Percentiles rank a stretch among this genome's conserved stretches.
phyloP scores from a whole-genome alignment of 2,329 filamentous ascomycete genomes.

The Pestalotiopsis sp. region DNA sequence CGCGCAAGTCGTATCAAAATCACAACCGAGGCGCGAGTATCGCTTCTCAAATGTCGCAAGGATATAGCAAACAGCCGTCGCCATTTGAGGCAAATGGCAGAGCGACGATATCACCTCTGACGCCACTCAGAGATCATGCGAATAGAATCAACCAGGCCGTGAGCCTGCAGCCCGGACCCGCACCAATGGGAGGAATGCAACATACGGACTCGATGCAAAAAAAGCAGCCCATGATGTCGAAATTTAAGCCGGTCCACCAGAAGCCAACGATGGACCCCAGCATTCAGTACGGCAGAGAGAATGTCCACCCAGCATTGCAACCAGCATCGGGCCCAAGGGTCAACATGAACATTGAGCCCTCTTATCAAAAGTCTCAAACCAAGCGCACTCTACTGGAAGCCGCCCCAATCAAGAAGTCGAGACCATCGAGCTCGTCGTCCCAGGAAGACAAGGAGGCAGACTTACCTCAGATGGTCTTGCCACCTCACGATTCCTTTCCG shows the following conservation, averaged over 20 bases:
- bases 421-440: conserved; percentile 65
- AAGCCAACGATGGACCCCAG: conserved; percentile 50
- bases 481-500: conserved; percentile 79
- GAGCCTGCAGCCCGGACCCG: conserved; percentile 58
- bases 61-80: conserved; percentile 60
- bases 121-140: conserved; percentile 58
- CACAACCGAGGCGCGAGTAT: conserved; percentile 61
- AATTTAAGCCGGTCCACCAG: conserved; percentile 59
- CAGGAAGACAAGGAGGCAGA: conserved; percentile 34
- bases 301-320: conserved; percentile 53
- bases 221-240: conserved; percentile 61
- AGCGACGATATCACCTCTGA: conserved; percentile 60
- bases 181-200: conserved; percentile 53
- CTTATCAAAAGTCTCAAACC: conserved; percentile 53
- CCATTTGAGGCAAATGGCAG: conserved; percentile 66
- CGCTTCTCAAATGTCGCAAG: conserved; percentile 65
- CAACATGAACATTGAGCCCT: conserved; percentile 54
- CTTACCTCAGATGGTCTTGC: conserved; percentile 43
- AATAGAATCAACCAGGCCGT: conserved; percentile 70
- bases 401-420: conserved; percentile 70
- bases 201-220: conserved; percentile 71
- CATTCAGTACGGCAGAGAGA: conserved; percentile 56
- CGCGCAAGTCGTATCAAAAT: conserved; percentile 49
- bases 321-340: conserved; percentile 47
- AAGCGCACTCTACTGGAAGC: conserved; percentile 74